Conservation (phyloP, 768 basidiomycete genomes). For the Tricholomella constricta region DNA sequence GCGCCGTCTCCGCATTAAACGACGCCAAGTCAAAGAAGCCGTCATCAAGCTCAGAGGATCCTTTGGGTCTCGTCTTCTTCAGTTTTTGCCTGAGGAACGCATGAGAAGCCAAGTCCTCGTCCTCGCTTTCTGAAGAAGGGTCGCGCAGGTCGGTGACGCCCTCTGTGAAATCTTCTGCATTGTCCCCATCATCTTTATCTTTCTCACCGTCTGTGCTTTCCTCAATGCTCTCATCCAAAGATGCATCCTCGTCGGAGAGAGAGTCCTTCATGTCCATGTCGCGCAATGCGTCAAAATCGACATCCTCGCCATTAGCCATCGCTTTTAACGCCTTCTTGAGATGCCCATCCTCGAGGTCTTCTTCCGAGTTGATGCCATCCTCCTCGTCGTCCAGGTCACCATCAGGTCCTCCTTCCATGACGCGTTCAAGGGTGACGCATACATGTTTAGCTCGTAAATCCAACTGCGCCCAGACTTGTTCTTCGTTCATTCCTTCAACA, state of each 20-base stretch:
- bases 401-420: conserved; percentile 50
- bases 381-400: conserved; percentile 30
- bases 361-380: conserved; percentile 29
- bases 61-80: conserved; percentile 20
- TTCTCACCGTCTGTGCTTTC: conserved; percentile 26
- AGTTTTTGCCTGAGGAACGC: conserved; percentile 23
- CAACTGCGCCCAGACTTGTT: conserved; percentile 93
- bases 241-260: conserved; percentile 14
- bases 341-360: conserved; percentile 30
- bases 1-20: conserved; percentile 87
- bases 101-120: conserved; percentile 26
- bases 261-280: conserved; percentile 28
- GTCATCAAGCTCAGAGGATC: conserved; percentile 67
- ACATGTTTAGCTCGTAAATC: conserved; percentile 77
- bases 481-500: conserved; percentile 75
- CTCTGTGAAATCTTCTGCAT: conserved; percentile 27
- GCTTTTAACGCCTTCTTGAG: conserved; percentile 29
- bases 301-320: conserved; percentile 32
- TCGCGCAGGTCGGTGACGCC: conserved; percentile 36
- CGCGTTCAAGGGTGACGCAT: conserved; percentile 65
- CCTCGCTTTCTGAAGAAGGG: conserved; percentile 34
- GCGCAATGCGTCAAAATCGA: conserved; percentile 35
- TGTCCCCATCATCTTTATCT: conserved; percentile 21
- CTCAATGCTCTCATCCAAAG: conserved; percentile 26
- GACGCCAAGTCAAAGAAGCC: conserved; percentile 85